Conservation (phyloP, 257 asterid genomes). For the Striga asiatica region DNA sequence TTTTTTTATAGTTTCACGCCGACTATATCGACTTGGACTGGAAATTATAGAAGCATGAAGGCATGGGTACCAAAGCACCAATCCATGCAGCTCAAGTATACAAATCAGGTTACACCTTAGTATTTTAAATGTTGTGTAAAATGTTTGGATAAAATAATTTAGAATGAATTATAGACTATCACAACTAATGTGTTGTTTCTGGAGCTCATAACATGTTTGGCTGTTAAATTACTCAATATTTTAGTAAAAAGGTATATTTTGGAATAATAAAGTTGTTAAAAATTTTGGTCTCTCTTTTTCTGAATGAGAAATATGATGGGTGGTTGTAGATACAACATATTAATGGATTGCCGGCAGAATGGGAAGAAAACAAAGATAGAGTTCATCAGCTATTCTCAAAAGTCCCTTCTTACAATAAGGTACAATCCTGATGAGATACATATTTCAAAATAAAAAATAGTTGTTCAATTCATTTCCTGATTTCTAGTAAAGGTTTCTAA, state of each 20-base stretch:
- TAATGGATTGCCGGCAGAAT: constrained; percentile 64
- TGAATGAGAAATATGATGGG: neutral
- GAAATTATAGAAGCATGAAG: constrained; percentile 71
- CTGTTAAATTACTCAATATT: no score
- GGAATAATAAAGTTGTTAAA: no score
- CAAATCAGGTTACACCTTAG: constrained; percentile 40
- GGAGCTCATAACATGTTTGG: neutral
- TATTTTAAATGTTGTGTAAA: neutral
- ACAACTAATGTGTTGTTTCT: no score
- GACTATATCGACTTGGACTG: constrained; percentile 75
- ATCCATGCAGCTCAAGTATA: constrained; percentile 78
- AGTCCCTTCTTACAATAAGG: constrained; percentile 77
- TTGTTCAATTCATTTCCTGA: neutral
- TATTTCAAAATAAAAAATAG: neutral
- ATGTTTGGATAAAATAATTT: neutral
- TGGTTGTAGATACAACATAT: constrained; percentile 51
- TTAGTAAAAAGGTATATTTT: no score
- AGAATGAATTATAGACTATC: no score
- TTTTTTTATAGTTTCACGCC: constrained; percentile 41
- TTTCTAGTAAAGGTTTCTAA: neutral
- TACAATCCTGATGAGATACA: neutral
- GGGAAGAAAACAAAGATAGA: constrained; percentile 61
- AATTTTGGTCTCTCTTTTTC: no score
- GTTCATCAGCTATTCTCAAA: constrained; percentile 68
- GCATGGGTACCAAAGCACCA: constrained; percentile 88